Evolutionary conservation across 306 rosid genomes (phyloP).

Genomic region (Vicia villosa): DNA sequence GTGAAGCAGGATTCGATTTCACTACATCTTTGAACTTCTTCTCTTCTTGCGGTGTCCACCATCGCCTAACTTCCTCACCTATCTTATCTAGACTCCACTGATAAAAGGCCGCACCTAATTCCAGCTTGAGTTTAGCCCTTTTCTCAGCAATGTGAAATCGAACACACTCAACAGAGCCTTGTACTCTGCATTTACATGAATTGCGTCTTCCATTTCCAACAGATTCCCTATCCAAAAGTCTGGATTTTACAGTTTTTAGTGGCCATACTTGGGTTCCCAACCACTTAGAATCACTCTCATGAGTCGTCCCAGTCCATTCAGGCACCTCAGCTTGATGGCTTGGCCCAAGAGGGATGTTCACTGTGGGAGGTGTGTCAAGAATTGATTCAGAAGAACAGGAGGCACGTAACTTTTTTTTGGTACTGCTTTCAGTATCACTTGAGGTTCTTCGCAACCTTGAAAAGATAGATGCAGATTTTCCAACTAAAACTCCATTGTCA

Average conservation of each 20-base stretch:
- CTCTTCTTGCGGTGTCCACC: constrained; percentile 72
- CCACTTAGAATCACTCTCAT: constrained; percentile 75
- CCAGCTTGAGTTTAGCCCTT: constrained; percentile 62
- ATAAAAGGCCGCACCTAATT: constrained; percentile 70
- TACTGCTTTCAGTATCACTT: constrained; percentile 31
- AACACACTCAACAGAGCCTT: constrained; percentile 73
- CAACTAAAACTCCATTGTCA: constrained; percentile 45
- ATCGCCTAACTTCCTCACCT: constrained; percentile 72
- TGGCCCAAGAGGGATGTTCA: constrained; percentile 55
- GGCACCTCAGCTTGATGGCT: constrained; percentile 68
- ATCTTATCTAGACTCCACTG: constrained; percentile 65
- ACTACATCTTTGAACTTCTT: constrained; percentile 59
- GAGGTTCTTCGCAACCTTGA: constrained; percentile 37
- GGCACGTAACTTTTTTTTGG: constrained; percentile 34
- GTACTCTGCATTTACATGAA: constrained; percentile 65
- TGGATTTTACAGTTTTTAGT: constrained; percentile 40
- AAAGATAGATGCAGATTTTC: constrained; percentile 36
- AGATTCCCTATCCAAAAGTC: constrained; percentile 64
- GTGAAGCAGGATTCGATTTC: constrained; percentile 59
- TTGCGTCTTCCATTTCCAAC: constrained; percentile 77
- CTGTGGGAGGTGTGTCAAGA: constrained; percentile 36
- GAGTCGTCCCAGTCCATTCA: constrained; percentile 59
- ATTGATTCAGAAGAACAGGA: neutral
- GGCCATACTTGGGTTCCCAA: constrained; percentile 85
- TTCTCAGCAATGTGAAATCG: constrained; percentile 67